Evolutionary conservation across 2,329 filamentous ascomycete species (phyloP).

Genomic region (Aspergillus fumigatiaffinis): DNA sequence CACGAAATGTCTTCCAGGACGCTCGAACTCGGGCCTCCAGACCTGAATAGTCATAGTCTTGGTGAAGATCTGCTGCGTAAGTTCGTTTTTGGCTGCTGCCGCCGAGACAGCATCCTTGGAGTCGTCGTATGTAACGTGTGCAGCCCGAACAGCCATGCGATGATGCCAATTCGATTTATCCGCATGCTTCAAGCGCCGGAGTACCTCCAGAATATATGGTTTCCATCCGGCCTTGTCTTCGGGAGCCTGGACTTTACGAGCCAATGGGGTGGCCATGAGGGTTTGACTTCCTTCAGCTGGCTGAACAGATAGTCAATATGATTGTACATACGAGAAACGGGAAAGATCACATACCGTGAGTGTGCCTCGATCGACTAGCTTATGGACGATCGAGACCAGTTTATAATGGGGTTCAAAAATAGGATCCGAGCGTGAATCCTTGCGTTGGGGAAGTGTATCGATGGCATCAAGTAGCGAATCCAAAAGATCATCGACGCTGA

Average conservation of each 20-base stretch:
- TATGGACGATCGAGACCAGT: slow-evolving; percentile 75
- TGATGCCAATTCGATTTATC: slow-evolving; percentile 97
- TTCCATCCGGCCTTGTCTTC: slow-evolving; percentile 53
- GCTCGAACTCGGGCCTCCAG: slow-evolving; percentile 88
- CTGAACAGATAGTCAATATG: slow-evolving; percentile 29
- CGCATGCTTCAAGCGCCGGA: slow-evolving; percentile 59
- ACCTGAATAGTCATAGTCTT: slow-evolving; percentile 94
- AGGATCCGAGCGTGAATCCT: slow-evolving; percentile 63
- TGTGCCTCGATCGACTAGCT: slow-evolving; percentile 60
- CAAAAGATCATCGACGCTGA: slow-evolving; percentile 49
- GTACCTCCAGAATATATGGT: slow-evolving; percentile 57
- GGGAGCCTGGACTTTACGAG: slow-evolving; percentile 48
- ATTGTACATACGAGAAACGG: slow-evolving; percentile 20
- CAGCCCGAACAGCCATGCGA: slow-evolving; percentile 73
- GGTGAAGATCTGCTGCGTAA: slow-evolving; percentile 81
- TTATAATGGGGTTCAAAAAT: slow-evolving; percentile 92
- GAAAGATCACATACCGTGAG: slow-evolving; percentile 36
- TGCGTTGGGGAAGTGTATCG: slow-evolving; percentile 57
- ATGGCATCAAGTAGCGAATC: slow-evolving; percentile 58
- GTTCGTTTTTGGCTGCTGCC: slow-evolving; percentile 67
- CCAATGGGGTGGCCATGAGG: slow-evolving; percentile 52
- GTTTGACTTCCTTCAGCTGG: slow-evolving; percentile 47
- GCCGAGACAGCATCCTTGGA: slow-evolving; percentile 49
- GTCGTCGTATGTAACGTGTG: slow-evolving; percentile 59
- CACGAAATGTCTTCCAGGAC: slow-evolving; percentile 81